Percentiles rank a stretch among this genome's conserved stretches.
These are phyloP conservation scores for Naganishia sp. DNA, from an alignment of 1,284 basidiomycete species.

Conservation along the genomic window DNA sequence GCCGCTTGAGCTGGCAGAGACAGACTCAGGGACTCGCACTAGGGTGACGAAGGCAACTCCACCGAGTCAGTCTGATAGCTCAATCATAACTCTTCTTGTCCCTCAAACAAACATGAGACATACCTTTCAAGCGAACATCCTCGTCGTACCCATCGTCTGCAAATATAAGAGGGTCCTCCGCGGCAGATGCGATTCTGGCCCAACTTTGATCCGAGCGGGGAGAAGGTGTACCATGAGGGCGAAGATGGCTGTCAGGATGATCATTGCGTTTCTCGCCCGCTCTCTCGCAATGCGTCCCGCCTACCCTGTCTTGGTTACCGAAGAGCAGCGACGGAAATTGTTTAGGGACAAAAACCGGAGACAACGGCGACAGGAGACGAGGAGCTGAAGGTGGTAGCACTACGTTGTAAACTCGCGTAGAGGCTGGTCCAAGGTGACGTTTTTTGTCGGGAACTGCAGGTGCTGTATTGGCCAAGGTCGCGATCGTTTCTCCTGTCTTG, in stretches of 20 bases:
- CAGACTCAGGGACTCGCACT: too few species aligned
- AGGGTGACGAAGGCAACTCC: too few species aligned
- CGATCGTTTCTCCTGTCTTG: too few species aligned
- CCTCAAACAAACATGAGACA: neutral
- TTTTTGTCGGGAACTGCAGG: neutral
- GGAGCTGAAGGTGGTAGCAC: neutral
- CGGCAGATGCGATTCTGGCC: neutral
- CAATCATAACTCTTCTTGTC: too few species aligned
- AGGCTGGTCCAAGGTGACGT: neutral
- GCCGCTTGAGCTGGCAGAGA: too few species aligned
- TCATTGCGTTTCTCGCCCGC: too few species aligned
- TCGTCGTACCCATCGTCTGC: conserved; percentile 10
- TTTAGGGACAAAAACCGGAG: neutral
- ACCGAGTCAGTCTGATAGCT: too few species aligned
- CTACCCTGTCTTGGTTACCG: too few species aligned
- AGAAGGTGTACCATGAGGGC: neutral
- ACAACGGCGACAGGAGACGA: conserved; percentile 1
- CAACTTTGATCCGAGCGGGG: neutral
- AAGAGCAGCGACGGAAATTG: neutral
- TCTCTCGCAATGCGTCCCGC: too few species aligned
- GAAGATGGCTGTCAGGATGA: too few species aligned
- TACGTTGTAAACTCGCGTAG: neutral
- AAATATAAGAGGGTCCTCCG: conserved; percentile 2
- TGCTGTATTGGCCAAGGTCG: neutral
- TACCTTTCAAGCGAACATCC: conserved; percentile 1